A percentile compares a stretch with the other conserved stretches of the same genome.
Conservation (phyloP, 352 stramenopile genomes). For the Blastocystis hominis region DNA sequence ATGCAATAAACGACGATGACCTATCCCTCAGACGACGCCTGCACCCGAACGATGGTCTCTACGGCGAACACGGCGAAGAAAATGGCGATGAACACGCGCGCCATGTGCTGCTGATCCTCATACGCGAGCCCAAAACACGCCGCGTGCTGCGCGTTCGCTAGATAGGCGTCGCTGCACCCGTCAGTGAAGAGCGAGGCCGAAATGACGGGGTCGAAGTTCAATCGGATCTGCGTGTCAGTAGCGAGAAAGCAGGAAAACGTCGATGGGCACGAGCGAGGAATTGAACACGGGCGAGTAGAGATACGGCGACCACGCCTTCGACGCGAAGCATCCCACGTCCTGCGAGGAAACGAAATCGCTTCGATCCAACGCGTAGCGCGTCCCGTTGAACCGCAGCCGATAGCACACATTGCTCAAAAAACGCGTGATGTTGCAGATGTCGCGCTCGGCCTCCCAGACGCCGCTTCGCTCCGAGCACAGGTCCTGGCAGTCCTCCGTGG, state of each 20-base stretch:
- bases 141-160: neutral
- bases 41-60: neutral
- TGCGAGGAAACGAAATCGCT: neutral
- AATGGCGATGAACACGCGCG: neutral
- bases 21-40: neutral
- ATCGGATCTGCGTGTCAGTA: conserved; percentile 35
- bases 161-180: neutral
- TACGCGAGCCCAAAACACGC: conserved; percentile 9
- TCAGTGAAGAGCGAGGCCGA: neutral
- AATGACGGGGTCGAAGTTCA: conserved; percentile 33
- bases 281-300: neutral
- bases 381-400: neutral
- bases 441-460: neutral
- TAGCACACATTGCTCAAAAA: conserved; percentile 6
- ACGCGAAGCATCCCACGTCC: neutral
- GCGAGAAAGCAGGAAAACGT: neutral
- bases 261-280: neutral
- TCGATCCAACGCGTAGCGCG: neutral
- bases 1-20: neutral
- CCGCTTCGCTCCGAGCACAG: neutral
- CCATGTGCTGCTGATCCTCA: conserved; percentile 10
- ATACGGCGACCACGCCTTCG: conserved; percentile 4
- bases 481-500: neutral
- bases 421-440: neutral
- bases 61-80: neutral